Base-by-base conservation (phyloP, 164 flowering plant species). In the Annona squamosa region DNA sequence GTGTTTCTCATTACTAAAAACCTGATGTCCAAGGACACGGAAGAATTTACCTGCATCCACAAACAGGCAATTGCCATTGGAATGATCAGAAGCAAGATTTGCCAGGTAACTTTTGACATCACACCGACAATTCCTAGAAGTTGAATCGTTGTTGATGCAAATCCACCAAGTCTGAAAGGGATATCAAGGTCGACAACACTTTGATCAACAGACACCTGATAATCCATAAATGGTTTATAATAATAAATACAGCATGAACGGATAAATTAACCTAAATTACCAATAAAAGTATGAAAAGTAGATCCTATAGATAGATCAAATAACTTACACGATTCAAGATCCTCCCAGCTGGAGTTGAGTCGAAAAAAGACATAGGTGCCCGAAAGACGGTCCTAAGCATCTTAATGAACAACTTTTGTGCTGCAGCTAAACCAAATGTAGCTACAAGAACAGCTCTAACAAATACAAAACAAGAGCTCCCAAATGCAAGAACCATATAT, bases 181-280 rank as follows among this genome's bases (percentile, higher is more conserved):
- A 95, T 93, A 80, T 95, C 98, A 82, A 95, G 97, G 84, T 95
- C 99, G 74, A 95, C 93, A 72, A 93, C 98, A 89, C 99, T 95
- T 86, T 95, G 99, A 86, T 95, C 99, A 78, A 93, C 81, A 56
- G 99, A 95, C 18, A 93, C 99, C 99, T 95, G 90, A 48, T 65
- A 76, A 45, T 72, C 72, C 69, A 82, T 56, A 77, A 68, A 62
- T 72, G 46, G 67, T 66, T 16, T 73, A 74, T 71, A 42, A 71
- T 5, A 56, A 46, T 46, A 57, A 70, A 72, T 44, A 63, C 59
- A 10, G 13, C 37, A 48, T 56, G 47, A 59, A 18, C 42, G 68
- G 47, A 52, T 42, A 19, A 37, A 59, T 47, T n/a, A 37, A 73
- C 4, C 42, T 7, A 63, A 41, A 69, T 18, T 69, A 63, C 69